Percentiles rank a stretch among this genome's conserved stretches.
These are phyloP conservation scores for Candida sithepensis DNA, from an alignment of 805 yeast genomes.

Conservation along the genomic window DNA sequence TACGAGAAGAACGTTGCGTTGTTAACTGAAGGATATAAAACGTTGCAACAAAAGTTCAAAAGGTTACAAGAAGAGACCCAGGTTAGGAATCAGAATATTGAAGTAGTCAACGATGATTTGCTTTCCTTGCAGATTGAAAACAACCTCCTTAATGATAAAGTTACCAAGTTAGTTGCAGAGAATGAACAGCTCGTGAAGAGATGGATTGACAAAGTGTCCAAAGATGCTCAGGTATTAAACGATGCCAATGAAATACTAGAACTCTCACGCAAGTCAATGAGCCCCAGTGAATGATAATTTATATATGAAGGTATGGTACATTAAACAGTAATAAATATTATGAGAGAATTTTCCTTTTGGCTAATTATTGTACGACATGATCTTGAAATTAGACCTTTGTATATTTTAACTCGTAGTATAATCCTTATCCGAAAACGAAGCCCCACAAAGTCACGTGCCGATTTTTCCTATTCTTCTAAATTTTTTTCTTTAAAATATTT, in stretches of 20 bases:
- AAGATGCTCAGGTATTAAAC: slow-evolving; percentile 41
- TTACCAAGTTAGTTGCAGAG: slow-evolving; percentile 32
- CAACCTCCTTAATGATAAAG: slow-evolving; percentile 37
- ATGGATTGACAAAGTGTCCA: slow-evolving; percentile 41
- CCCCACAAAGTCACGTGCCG: not conserved
- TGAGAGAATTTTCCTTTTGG: too few relatives aligned
- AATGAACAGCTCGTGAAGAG: slow-evolving; percentile 37
- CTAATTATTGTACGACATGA: too few relatives aligned
- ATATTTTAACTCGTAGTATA: not conserved
- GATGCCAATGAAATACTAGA: slow-evolving; percentile 35
- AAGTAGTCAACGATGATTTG: slow-evolving; percentile 47
- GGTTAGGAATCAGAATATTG: slow-evolving; percentile 43
- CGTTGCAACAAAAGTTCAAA: slow-evolving; percentile 15
- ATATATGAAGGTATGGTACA: not conserved
- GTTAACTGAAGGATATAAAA: slow-evolving; percentile 23
- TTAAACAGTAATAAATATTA: too few relatives aligned
- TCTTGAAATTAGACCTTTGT: too few relatives aligned
- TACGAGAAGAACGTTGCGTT: slow-evolving; percentile 17
- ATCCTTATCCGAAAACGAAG: not conserved
- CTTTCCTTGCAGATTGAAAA: slow-evolving; percentile 47
- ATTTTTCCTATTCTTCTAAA: not conserved
- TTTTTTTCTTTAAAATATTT: not conserved
- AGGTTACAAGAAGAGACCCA: slow-evolving; percentile 29
- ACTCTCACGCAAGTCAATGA: slow-evolving; percentile 12
- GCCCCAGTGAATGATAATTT: slow-evolving; percentile 6